Conservation (phyloP, 345 rosid species). For the Lepidium aucheri region DNA sequence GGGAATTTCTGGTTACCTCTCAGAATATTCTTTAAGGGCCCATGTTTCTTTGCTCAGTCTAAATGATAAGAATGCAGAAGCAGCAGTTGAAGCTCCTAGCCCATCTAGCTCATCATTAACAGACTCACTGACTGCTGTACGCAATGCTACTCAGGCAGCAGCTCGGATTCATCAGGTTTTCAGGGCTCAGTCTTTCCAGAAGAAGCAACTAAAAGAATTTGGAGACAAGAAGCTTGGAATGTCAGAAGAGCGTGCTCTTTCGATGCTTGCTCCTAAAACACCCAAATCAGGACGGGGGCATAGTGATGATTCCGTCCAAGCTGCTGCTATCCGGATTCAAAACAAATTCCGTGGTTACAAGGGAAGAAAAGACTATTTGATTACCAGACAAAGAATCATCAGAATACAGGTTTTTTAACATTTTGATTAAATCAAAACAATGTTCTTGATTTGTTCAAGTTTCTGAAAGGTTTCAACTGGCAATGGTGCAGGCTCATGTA, state of each 20-base stretch:
- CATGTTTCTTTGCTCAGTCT: constrained; percentile 52
- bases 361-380: constrained; percentile 75
- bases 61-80: constrained; percentile 32
- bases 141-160: constrained; percentile 85
- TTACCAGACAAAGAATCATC: constrained; percentile 65
- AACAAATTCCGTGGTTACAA: constrained; percentile 87
- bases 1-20: constrained; percentile 93
- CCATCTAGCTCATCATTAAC: constrained; percentile 40
- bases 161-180: constrained; percentile 84
- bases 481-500: constrained; percentile 65
- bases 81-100: constrained; percentile 33
- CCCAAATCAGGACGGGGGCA: constrained; percentile 37
- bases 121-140: constrained; percentile 77
- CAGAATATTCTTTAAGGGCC: constrained; percentile 59
- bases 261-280: constrained; percentile 52
- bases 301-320: constrained; percentile 53
- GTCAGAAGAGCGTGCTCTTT: constrained; percentile 63
- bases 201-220: constrained; percentile 58
- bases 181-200: constrained; percentile 88
- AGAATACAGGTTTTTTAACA: constrained; percentile 66
- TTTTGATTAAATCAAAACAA: not conserved
- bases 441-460: not conserved
- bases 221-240: constrained; percentile 46
- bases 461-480: constrained; percentile 3
- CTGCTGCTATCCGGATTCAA: constrained; percentile 80